A percentile compares a stretch with the other conserved stretches of the same genome.
Evolutionary conservation across 2,329 filamentous ascomycete species (phyloP).

Genomic region (Pestalotiopsis sp.): DNA sequence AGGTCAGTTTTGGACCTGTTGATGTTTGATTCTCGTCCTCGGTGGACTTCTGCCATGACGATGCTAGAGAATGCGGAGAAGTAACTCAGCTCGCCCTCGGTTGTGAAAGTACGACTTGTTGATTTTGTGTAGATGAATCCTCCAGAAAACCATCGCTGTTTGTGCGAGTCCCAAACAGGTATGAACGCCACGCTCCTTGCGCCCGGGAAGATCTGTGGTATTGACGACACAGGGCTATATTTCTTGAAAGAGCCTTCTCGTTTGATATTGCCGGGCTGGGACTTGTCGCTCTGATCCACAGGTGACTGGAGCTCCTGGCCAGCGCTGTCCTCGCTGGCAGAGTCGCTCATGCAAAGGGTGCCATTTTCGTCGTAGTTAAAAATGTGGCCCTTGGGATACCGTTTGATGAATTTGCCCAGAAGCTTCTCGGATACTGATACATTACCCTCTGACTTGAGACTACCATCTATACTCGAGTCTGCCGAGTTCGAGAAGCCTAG

Average conservation of each 20-base stretch:
- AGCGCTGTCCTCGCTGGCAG: conserved; percentile 10
- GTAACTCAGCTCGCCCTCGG: conserved; percentile 51
- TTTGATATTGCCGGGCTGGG: neutral
- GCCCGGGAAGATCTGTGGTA: conserved; percentile 38
- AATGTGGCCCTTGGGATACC: conserved; percentile 48
- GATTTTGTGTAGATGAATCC: conserved; percentile 51
- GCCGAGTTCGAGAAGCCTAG: conserved; percentile 41
- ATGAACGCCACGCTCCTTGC: conserved; percentile 49
- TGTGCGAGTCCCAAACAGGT: conserved; percentile 49
- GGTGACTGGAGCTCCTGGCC: neutral
- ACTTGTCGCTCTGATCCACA: too few relatives aligned
- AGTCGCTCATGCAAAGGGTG: conserved; percentile 32
- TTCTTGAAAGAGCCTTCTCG: neutral
- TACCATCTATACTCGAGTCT: conserved; percentile 32
- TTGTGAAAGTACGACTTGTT: conserved; percentile 43
- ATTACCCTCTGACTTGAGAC: conserved; percentile 14
- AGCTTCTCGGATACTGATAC: conserved; percentile 37
- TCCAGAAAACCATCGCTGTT: conserved; percentile 50
- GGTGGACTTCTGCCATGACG: conserved; percentile 57
- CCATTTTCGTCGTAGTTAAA: conserved; percentile 47
- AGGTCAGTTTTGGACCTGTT: conserved; percentile 58
- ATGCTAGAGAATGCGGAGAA: conserved; percentile 53
- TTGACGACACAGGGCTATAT: neutral
- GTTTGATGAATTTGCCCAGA: conserved; percentile 41
- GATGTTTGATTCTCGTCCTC: conserved; percentile 37